Conservation (phyloP, 2,329 filamentous ascomycete species). For the Fusarium temperatum region DNA sequence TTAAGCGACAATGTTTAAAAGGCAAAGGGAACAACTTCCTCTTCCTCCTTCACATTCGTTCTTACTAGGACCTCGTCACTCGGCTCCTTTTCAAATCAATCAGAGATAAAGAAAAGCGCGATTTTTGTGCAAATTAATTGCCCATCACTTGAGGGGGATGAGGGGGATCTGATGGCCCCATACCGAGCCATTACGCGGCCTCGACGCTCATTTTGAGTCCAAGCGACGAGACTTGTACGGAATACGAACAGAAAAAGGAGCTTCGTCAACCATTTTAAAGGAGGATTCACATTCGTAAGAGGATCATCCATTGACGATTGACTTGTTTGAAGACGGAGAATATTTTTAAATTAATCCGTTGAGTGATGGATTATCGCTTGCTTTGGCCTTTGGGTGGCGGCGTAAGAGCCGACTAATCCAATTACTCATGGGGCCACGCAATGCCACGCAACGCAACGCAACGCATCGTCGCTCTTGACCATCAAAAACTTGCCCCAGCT, state of each 20-base stretch:
- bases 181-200: slow-evolving; percentile 29
- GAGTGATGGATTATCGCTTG: background rate
- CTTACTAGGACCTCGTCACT: background rate
- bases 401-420: slow-evolving; percentile 36
- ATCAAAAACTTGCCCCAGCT: slow-evolving; percentile 20
- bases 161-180: slow-evolving; percentile 14
- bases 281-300: background rate
- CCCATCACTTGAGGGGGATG: slow-evolving; percentile 11
- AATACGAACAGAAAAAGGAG: background rate
- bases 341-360: background rate
- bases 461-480: slow-evolving; percentile 12
- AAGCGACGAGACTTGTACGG: slow-evolving; percentile 15
- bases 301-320: background rate
- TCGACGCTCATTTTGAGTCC: slow-evolving; percentile 4
- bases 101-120: background rate
- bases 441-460: slow-evolving; percentile 36
- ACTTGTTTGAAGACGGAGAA: background rate
- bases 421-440: slow-evolving; percentile 47
- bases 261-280: background rate
- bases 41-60: background rate
- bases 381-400: slow-evolving; percentile 29
- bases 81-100: background rate
- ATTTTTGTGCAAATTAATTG: slow-evolving; percentile 4
- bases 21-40: background rate
- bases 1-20: slow-evolving; percentile 8